Evolutionary conservation across 805 yeast species (phyloP), one percentile per base, ranked within the genome.

Genomic region (Wickerhamomyces hampshirensis): DNA sequence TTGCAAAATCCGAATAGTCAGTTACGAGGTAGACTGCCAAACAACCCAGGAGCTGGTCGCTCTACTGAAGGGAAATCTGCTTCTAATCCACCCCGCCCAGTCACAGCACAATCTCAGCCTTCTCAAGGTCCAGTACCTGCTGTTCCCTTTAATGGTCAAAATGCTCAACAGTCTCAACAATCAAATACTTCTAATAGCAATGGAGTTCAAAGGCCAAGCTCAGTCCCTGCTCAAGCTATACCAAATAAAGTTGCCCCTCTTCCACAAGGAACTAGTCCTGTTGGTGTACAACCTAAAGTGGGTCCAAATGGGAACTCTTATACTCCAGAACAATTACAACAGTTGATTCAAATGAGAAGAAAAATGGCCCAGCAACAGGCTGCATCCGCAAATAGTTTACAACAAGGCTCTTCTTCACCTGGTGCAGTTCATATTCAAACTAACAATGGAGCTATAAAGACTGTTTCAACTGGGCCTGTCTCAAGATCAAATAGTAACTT

Each of bases 311-410:
- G 79, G 4, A 66, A 75, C 1, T 77, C 77, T 8, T 73, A 74
- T 38, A 73, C 81, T 0, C 69, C 71, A 8, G 84, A 77, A 40
- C 85, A 78, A 46, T 56, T 77, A 11, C 83, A 77, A 48, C 77
- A 73, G 43, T 50, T 77, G 31, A 56, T 76, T 31, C 79, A 73
- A 36, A 45, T 71, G 40, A 48, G 51, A 35, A 34, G 46, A 26
- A 51, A 50, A 28, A 17, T 39, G 26, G 34, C 43, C 7, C 53
- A 46, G 28, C 40, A 33, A 12, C 48, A 34, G 34, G 28, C 34
- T 31, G 23, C 18, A 23, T 26, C 33, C 28, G n/a, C n/a, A n/a
- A 54, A 31, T 51, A 53, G 29, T 38, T 34, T 23, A 40, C 28
- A 12, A 26, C 34, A 23, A 34, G 33, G 9, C 42, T 30, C 23